Percentiles rank a stretch among this genome's conserved stretches.
Conservation (phyloP, 108 stramenopile genomes). For the Skeletonema marinoi region DNA sequence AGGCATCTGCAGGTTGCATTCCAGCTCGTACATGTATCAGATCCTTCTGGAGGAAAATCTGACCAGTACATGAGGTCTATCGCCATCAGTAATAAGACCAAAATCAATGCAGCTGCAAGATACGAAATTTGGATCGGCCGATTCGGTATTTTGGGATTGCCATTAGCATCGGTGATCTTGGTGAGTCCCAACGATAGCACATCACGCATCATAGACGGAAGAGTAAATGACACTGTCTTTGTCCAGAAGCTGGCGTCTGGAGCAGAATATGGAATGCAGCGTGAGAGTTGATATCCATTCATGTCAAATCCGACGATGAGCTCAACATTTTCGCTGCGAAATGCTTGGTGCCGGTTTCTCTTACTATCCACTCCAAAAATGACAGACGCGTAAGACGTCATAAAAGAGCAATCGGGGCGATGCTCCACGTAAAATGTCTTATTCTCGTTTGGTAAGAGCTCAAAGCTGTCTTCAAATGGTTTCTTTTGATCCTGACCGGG, state of each 20-base stretch:
- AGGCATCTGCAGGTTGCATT: slow-evolving; percentile 76
- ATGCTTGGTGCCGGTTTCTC: slow-evolving; percentile 14
- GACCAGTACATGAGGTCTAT: slow-evolving; percentile 28
- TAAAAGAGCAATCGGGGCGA: slow-evolving; percentile 59
- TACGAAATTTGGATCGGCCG: slow-evolving; percentile 22
- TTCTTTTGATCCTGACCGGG: slow-evolving; percentile 2
- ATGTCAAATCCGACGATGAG: slow-evolving; percentile 59
- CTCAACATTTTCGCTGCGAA: slow-evolving; percentile 38
- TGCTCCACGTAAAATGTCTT: slow-evolving; percentile 66
- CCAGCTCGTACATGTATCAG: slow-evolving; percentile 26
- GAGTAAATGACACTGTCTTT: slow-evolving; percentile 17
- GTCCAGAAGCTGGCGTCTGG: slow-evolving; percentile 12
- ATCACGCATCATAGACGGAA: slow-evolving; percentile 18
- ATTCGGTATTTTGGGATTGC: slow-evolving; percentile 7
- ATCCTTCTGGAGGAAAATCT: slow-evolving; percentile 13
- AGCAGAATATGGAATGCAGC: slow-evolving; percentile 41
- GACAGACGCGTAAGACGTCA: slow-evolving; percentile 59
- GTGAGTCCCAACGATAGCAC: slow-evolving; percentile 23
- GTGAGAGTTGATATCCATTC: slow-evolving; percentile 27
- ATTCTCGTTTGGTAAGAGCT: slow-evolving; percentile 65
- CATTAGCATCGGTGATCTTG: slow-evolving; percentile 13
- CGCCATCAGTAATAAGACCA: slow-evolving; percentile 20
- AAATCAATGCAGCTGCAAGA: slow-evolving; percentile 18
- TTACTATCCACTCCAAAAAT: slow-evolving; percentile 47
- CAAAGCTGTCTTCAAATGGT: slow-evolving; percentile 46